Evolutionary conservation across 2,329 filamentous ascomycete species (phyloP), one percentile per base, ranked within the genome.

Genomic region (Mariannaea elegans): DNA sequence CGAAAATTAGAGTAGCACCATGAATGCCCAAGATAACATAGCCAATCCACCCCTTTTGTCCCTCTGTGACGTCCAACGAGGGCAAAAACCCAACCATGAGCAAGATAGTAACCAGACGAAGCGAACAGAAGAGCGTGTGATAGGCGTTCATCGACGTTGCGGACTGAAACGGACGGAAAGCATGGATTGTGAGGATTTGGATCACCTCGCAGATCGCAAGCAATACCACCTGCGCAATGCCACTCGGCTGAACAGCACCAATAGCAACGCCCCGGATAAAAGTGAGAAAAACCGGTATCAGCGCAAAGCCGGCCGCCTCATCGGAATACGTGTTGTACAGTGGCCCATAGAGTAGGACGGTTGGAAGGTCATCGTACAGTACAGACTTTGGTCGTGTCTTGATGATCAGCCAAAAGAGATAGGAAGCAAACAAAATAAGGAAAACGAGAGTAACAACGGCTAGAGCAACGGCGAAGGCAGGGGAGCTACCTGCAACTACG

Each of bases 281-380:
- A 4, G 91, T 97, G 59, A 98, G 82, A 31, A 96, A 80, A 14
- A 97, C 87, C 1, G 94, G 94, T 18, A 97, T 88, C 39, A 97
- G 83, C 7, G 94, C 93, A 75, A 97, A 99, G 0, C 92, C 89
- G 7, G 94, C 92, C 0, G 93, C 93, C 73, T 94, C 91, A 74
- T 99, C 95, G 21, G 92, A 95, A 75, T 97, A 98, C 0, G 95
- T 99, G 77, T 99, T 99, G 77, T 99, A 99, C 7, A 99, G 81
- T 5, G 95, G 93, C 0, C 95, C 95, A 69, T 97, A 98, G 1
- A 93, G 84, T 2, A 99, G 82, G 8, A 98, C 88, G 0, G 93
- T 97, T 7, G 93, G 88, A 47, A 99, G 82, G 71, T 98, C 93
- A 76, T 99, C 95, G 74, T 97, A 99, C 9, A 99, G 83, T 66